Base-by-base conservation (phyloP, 345 rosid species). In the Aegle marmelos region DNA sequence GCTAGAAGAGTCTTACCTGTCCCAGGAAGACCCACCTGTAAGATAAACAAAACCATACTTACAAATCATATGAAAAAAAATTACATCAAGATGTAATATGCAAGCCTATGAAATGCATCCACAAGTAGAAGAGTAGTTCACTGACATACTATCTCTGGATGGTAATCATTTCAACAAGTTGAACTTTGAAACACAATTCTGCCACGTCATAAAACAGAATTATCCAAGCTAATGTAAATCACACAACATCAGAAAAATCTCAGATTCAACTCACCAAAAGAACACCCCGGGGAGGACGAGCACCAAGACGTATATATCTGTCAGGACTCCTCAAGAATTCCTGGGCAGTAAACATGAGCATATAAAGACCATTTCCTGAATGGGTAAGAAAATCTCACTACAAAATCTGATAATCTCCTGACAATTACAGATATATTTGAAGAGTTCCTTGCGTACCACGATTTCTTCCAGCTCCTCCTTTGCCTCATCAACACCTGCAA, bases 401-500 rank as follows among this genome's bases (percentile, higher is more conserved):
- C 59, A 76, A 67, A 30, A 41, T 58, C 33, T 19, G 64, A 80
- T 27, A 14, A 57, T 45, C 56, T 75, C 62, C 58, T 7, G 64
- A 27, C 48, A 68, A n/a, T 58, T n/a, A 60, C 70, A 81, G 59
- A 60, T 22, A 7, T 22, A 58, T 64, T 27, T 19, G 56, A 78
- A 50, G 70, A 78, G 21, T 31, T 17, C 39, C 60, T 76, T 78
- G 73, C 84, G 70, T 89, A 96, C 99, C 89, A 96, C 98, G 60
- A 96, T 96, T 85, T 96, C 99, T 87, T 96, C 97, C 36, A 96
- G 87, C 88, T 96, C 99, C 85, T 96, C 99, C 86, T 92, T 96
- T 17, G 99, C 99, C 82, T 94, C 99, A 86, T 96, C 98, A 28
- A 94, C 92, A 77, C 98, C 98, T 37, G 98, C 99, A 80, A 96